Conservation (phyloP, 1,284 basidiomycete species). For the Pseudozyma sp. region DNA sequence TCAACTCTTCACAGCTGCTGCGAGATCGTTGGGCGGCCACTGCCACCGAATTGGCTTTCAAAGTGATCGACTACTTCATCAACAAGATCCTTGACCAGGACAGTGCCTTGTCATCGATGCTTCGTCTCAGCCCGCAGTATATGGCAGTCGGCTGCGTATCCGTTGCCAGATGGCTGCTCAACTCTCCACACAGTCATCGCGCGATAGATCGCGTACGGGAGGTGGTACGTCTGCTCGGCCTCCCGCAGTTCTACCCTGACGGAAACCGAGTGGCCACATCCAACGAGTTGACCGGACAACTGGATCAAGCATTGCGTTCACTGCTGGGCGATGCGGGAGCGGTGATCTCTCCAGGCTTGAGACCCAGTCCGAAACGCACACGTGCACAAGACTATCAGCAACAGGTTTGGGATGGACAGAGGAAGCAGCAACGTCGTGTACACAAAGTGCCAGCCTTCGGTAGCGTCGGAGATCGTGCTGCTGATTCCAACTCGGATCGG, state of each 20-base stretch:
- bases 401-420: not conserved
- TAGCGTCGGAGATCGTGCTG: no score
- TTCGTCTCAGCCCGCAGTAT: constrained; percentile 36
- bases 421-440: not conserved
- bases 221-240: constrained; percentile 20
- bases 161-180: constrained; percentile 25
- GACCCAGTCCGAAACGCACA: constrained; percentile 17
- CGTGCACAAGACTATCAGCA: constrained; percentile 8
- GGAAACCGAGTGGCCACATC: constrained; percentile 24
- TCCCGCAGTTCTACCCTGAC: constrained; percentile 40
- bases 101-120: constrained; percentile 16
- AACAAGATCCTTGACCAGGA: constrained; percentile 29
- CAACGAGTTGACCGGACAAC: constrained; percentile 24
- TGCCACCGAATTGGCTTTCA: constrained; percentile 26
- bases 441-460: no score
- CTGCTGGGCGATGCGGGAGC: constrained; percentile 25
- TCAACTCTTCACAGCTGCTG: not conserved
- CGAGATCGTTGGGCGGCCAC: constrained; percentile 13
- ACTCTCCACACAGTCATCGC: constrained; percentile 4
- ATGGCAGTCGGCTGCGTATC: constrained; percentile 26
- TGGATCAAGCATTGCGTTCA: constrained; percentile 33
- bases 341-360: not conserved
- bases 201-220: constrained; percentile 18
- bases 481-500: no score
- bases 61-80: constrained; percentile 23